Conservation (phyloP, 139 green algal species). For the Closterium sp. region DNA sequence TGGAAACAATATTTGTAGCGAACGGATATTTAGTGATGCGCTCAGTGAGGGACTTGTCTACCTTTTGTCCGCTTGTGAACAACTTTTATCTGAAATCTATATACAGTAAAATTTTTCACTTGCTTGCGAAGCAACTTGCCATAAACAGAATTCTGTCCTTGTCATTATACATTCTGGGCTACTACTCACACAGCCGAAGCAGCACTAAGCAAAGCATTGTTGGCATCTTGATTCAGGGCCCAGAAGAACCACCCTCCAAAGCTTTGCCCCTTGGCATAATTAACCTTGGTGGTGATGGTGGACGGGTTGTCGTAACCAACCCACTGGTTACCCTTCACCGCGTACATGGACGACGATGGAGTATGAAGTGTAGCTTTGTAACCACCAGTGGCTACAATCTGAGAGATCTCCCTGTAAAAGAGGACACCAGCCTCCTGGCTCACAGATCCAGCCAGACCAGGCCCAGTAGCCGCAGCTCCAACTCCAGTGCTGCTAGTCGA, state of each 20-base stretch:
- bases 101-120: too few species aligned
- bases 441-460: neutral
- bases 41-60: too few species aligned
- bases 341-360: neutral
- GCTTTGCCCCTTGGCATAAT: neutral
- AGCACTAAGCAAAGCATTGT: neutral
- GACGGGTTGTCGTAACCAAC: conserved; percentile 26
- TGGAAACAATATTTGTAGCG: too few species aligned
- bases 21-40: too few species aligned
- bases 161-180: too few species aligned
- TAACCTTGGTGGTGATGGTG: conserved; percentile 10
- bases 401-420: conserved; percentile 6
- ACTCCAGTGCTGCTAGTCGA: neutral
- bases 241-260: conserved; percentile 17
- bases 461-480: conserved; percentile 4
- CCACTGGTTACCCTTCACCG: conserved; percentile 23
- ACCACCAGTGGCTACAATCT: neutral
- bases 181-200: neutral
- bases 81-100: too few species aligned
- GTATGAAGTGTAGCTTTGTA: neutral
- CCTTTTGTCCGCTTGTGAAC: too few species aligned
- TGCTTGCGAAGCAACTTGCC: too few species aligned
- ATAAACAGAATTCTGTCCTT: too few species aligned
- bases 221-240: conserved; percentile 13
- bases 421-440: neutral